Conservation (phyloP, 2,329 filamentous ascomycete species). For the Aspergillus fumigatus region DNA sequence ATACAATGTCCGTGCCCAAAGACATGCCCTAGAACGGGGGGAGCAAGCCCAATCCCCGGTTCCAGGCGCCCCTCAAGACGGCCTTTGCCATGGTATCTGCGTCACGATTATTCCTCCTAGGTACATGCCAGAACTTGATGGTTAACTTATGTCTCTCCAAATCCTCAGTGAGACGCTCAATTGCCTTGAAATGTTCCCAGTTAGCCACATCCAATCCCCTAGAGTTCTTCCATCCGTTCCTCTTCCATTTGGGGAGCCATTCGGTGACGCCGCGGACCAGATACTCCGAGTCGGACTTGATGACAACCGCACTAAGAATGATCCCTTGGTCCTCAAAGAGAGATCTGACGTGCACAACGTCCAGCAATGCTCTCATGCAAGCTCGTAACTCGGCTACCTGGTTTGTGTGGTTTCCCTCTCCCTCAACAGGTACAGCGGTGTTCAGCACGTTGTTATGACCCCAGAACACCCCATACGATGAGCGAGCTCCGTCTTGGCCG, state of each 20-base stretch:
- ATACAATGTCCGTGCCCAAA: neutral
- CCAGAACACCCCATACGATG: neutral
- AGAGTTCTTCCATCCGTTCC: constrained; percentile 1
- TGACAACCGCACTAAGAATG: neutral
- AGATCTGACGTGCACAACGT: neutral
- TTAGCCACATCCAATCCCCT: neutral
- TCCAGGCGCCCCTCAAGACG: neutral
- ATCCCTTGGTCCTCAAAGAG: neutral
- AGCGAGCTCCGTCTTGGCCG: neutral
- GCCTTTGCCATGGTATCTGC: constrained; percentile 3
- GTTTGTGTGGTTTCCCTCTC: neutral
- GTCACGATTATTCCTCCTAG: neutral
- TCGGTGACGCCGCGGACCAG: neutral
- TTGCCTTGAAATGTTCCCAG: neutral
- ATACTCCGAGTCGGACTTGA: constrained; percentile 2
- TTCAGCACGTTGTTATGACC: neutral
- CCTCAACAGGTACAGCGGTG: rapidly evolving
- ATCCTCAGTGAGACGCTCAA: neutral
- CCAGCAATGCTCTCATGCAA: neutral
- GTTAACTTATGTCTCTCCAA: neutral
- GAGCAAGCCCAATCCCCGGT: neutral
- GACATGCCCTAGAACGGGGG: neutral
- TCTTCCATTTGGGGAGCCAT: constrained; percentile 6
- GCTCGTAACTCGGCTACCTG: constrained; percentile 3
- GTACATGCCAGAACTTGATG: constrained; percentile 1